A percentile compares a stretch with the other conserved stretches of the same genome.
Conservation (phyloP, 2,329 filamentous ascomycete species). For the Sporothrix globosa region DNA sequence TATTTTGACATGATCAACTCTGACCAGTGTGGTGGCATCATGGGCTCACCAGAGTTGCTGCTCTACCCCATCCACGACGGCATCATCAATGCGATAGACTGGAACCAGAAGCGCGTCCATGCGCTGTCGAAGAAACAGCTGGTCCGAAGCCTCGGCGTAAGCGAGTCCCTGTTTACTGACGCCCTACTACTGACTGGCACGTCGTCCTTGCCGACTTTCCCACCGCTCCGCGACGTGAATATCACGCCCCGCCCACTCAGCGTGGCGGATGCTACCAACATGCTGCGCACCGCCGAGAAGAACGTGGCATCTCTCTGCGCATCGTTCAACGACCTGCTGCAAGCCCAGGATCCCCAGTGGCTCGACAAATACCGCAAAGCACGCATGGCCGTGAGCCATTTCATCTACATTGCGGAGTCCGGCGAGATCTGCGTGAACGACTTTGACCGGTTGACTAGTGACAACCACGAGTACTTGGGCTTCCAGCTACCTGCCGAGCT, state of each 20-base stretch:
- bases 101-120: constrained; percentile 66
- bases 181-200: constrained; percentile 82
- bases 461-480: constrained; percentile 89
- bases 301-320: constrained; percentile 73
- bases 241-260: constrained; percentile 61
- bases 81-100: constrained; percentile 69
- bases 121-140: constrained; percentile 69
- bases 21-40: constrained; percentile 73
- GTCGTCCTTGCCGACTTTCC: constrained; percentile 77
- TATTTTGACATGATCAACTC: constrained; percentile 72
- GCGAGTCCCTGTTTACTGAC: constrained; percentile 77
- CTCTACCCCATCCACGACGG: constrained; percentile 81
- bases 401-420: constrained; percentile 76
- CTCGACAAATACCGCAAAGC: constrained; percentile 85
- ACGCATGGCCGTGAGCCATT: constrained; percentile 82
- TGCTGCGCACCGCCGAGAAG: constrained; percentile 72
- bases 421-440: constrained; percentile 78
- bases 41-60: constrained; percentile 82
- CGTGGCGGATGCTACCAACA: constrained; percentile 75
- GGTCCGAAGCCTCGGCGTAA: constrained; percentile 66
- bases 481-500: constrained; percentile 86
- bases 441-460: constrained; percentile 71
- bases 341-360: constrained; percentile 73
- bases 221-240: constrained; percentile 67
- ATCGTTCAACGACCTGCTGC: constrained; percentile 77